Evolutionary conservation across 164 flowering plant genomes (phyloP).

Genomic region (Dillenia turbinata): DNA sequence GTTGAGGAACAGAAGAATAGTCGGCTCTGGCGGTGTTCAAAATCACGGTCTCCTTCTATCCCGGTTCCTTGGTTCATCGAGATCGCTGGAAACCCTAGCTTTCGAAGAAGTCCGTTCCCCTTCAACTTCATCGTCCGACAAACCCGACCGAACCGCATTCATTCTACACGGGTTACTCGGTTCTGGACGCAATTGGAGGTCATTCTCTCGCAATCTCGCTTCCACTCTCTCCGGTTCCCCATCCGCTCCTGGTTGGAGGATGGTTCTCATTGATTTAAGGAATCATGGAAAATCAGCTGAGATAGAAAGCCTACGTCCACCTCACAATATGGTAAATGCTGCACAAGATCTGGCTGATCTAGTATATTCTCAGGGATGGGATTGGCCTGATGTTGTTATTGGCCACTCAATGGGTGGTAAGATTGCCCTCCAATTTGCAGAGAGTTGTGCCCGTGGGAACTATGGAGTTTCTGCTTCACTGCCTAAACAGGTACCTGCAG

Average conservation of each 20-base stretch:
- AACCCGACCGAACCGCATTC: slow-evolving; percentile 55
- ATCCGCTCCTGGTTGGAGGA: slow-evolving; percentile 70
- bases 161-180: slow-evolving; percentile 89
- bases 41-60: slow-evolving; percentile 5
- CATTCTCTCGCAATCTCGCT: slow-evolving; percentile 73
- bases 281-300: slow-evolving; percentile 87
- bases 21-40: too few relatives aligned
- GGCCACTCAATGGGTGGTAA: slow-evolving; percentile 99
- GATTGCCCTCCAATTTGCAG: slow-evolving; percentile 66
- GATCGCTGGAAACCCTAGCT: slow-evolving; percentile 66
- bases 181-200: slow-evolving; percentile 82
- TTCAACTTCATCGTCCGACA: slow-evolving; percentile 5
- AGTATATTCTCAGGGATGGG: slow-evolving; percentile 62
- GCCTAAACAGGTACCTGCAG: slow-evolving; percentile 71
- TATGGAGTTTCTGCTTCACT: slow-evolving; percentile 57
- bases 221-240: slow-evolving; percentile 41
- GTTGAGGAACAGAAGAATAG: too few relatives aligned
- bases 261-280: slow-evolving; percentile 89
- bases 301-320: slow-evolving; percentile 53
- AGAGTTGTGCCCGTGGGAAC: slow-evolving; percentile 66
- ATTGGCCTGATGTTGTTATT: slow-evolving; percentile 91
- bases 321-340: slow-evolving; percentile 75
- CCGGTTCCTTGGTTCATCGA: slow-evolving; percentile 17
- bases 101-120: slow-evolving; percentile 64
- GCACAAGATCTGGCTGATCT: slow-evolving; percentile 82